phyloP scores from a whole-genome alignment of 345 rosid species.

The Passiflora organensis region DNA sequence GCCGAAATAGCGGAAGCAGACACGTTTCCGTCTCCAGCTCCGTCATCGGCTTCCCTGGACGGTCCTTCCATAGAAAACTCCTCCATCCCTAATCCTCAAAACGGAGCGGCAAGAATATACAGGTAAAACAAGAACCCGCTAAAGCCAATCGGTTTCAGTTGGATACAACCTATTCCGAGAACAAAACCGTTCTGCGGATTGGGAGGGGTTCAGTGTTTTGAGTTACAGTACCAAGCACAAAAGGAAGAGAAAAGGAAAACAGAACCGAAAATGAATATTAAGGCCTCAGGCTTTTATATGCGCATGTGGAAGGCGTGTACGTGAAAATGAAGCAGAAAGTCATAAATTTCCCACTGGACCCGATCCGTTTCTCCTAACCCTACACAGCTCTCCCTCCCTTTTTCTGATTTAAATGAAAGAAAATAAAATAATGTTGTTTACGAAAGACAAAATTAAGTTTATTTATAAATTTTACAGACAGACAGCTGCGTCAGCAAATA shows the following conservation, averaged over 20 bases:
- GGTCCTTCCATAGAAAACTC: neutral
- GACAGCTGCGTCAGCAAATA: too few species aligned
- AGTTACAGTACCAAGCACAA: neutral
- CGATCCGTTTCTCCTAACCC: constrained; percentile 23
- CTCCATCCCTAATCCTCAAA: too few species aligned
- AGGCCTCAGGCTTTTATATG: neutral
- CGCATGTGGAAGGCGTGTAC: neutral
- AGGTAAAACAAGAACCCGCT: too few species aligned
- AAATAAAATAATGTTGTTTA: too few species aligned
- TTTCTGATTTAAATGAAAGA: too few species aligned
- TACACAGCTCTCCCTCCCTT: neutral
- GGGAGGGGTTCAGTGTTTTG: neutral
- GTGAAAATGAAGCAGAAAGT: neutral
- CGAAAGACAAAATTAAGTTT: too few species aligned
- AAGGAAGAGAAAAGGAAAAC: neutral
- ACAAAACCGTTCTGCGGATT: too few species aligned
- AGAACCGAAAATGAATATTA: neutral
- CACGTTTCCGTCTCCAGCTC: neutral
- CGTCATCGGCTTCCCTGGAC: neutral
- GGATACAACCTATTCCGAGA: neutral
- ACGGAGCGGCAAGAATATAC: too few species aligned
- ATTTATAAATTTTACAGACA: neutral
- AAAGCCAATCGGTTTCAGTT: too few species aligned
- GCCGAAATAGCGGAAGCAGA: neutral
- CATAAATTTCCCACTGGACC: constrained; percentile 13